Evolutionary conservation across 169 alveolate genomes (phyloP).

Genomic region (Plasmodium blacklocki): DNA sequence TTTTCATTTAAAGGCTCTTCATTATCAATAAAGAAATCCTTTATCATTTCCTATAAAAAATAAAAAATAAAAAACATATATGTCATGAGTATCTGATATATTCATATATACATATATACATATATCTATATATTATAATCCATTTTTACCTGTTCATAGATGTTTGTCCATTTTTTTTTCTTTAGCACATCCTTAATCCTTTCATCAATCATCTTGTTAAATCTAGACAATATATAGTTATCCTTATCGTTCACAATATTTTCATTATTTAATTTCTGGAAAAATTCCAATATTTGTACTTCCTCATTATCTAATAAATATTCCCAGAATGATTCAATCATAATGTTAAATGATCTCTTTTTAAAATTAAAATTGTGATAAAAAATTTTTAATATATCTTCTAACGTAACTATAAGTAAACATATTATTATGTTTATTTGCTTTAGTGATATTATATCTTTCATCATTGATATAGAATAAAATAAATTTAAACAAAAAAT

Average conservation of each 20-base stretch:
- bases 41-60: not conserved
- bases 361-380: slow-evolving; percentile 16
- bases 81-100: no score
- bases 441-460: slow-evolving; percentile 29
- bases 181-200: not conserved
- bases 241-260: no score
- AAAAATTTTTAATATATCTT: slow-evolving; percentile 33
- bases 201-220: not conserved
- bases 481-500: slow-evolving; percentile 50
- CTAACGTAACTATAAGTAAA: slow-evolving; percentile 38
- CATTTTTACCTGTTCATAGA: no score
- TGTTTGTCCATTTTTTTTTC: no score
- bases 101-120: no score
- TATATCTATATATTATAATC: no score
- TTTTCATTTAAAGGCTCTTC: not conserved
- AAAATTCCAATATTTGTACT: not conserved
- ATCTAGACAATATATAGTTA: not conserved
- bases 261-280: no score
- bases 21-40: not conserved
- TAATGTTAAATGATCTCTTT: slow-evolving; percentile 40
- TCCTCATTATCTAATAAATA: not conserved
- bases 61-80: no score
- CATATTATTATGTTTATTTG: slow-evolving; percentile 40
- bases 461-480: slow-evolving; percentile 32
- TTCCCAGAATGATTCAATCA: slow-evolving; percentile 29